phyloP scores from a whole-genome alignment of 345 rosid genomes.

The Angophora floribunda region DNA sequence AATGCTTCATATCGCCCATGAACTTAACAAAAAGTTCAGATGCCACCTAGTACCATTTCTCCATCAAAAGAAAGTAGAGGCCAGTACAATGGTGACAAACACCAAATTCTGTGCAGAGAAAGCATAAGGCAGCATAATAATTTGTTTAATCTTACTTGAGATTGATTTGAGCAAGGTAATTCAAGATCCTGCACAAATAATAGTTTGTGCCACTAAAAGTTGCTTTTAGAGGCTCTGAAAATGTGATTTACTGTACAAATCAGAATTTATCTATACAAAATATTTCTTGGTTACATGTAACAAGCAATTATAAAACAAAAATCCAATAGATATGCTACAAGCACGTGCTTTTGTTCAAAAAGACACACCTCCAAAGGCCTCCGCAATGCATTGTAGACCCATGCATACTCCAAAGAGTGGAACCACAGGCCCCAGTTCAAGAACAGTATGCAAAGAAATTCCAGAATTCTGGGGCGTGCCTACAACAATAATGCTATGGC shows the following conservation, averaged over 20 bases:
- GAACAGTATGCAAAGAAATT: conserved; percentile 83
- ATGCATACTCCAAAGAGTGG: conserved; percentile 95
- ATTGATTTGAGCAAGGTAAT: background rate
- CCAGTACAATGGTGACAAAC: background rate
- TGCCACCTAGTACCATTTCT: background rate
- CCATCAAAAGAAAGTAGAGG: background rate
- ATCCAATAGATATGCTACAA: background rate
- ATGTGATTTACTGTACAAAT: background rate
- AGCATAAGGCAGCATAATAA: background rate
- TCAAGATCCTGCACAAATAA: background rate
- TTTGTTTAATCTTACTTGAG: background rate
- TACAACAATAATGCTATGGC: conserved; percentile 1
- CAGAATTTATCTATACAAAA: background rate
- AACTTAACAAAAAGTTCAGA: background rate
- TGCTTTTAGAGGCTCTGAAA: background rate
- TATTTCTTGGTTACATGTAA: background rate
- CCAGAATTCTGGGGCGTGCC: conserved; percentile 94
- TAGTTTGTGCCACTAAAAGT: background rate
- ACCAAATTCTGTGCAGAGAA: background rate
- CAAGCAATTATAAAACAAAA: background rate
- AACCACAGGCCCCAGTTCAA: conserved; percentile 79
- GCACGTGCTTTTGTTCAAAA: background rate
- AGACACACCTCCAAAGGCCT: conserved; percentile 90
- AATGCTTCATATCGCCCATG: background rate
- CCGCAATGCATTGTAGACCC: conserved; percentile 98